These are phyloP conservation scores for Serendipita sp. DNA, from an alignment of 768 basidiomycete genomes.

Conservation along the genomic window DNA sequence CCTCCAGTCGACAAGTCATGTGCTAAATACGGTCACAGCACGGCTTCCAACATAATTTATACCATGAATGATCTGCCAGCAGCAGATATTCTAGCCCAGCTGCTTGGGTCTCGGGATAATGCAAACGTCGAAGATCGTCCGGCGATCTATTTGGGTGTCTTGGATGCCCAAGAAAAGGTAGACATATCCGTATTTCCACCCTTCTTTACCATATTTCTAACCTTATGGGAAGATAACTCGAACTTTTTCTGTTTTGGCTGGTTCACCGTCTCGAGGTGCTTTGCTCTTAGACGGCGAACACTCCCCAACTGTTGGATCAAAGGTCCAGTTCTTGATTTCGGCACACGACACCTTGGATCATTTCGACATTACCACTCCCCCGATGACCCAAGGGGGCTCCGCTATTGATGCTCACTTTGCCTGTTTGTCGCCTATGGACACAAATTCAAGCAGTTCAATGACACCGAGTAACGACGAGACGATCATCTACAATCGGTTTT, in stretches of 20 bases:
- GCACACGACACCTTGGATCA: not conserved
- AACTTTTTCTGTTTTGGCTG: not conserved
- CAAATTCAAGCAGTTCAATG: not conserved
- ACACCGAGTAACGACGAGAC: too few species aligned
- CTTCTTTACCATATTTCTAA: not conserved
- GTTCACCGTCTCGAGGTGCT: not conserved
- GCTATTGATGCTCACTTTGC: not conserved
- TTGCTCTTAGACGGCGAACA: constrained; percentile 1
- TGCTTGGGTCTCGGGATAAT: too few species aligned
- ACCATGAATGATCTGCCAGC: not conserved
- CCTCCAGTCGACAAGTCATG: not conserved
- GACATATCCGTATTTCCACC: not conserved
- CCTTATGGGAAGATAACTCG: not conserved
- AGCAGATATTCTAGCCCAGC: not conserved
- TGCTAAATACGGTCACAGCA: not conserved
- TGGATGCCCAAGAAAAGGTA: not conserved
- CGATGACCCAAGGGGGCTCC: not conserved
- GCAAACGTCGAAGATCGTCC: not conserved
- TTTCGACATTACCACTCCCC: not conserved
- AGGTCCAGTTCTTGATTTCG: not conserved
- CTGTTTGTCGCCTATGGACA: not conserved
- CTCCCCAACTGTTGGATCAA: not conserved
- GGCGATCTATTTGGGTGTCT: not conserved
- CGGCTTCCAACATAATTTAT: not conserved
- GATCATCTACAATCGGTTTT: not conserved